These are phyloP conservation scores for Zymoseptoria tritici DNA, from an alignment of 2,329 filamentous ascomycete species.

Conservation along the genomic window DNA sequence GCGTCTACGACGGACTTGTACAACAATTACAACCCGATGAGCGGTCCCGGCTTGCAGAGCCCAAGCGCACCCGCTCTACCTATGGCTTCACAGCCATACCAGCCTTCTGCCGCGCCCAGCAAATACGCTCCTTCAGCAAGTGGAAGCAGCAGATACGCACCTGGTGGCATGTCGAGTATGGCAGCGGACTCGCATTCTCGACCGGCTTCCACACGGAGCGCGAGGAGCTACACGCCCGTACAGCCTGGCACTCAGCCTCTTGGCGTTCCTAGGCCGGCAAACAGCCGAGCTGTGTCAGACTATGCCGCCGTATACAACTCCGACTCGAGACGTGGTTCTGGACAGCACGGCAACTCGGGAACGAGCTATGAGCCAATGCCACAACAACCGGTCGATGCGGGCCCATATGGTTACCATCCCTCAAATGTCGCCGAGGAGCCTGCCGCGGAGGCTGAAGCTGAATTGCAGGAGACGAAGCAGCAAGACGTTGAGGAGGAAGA, in stretches of 20 bases:
- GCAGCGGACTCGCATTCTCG: constrained; percentile 6
- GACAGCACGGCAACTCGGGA: constrained; percentile 16
- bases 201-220: constrained; percentile 16
- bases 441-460: background rate
- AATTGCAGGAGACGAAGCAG: constrained; percentile 1
- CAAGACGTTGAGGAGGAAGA: constrained; percentile 4
- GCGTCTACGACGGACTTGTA: constrained; percentile 56
- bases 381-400: constrained; percentile 4
- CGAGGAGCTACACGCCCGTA: constrained; percentile 22
- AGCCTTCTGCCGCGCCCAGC: constrained; percentile 17
- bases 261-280: constrained; percentile 22
- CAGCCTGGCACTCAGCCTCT: constrained; percentile 11
- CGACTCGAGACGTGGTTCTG: constrained; percentile 25
- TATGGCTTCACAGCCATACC: constrained; percentile 8
- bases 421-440: background rate
- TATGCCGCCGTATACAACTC: constrained; percentile 22
- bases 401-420: background rate
- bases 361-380: constrained; percentile 26
- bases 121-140: constrained; percentile 24
- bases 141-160: constrained; percentile 13
- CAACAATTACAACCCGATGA: constrained; percentile 55
- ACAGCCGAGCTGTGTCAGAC: constrained; percentile 22
- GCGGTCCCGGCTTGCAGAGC: constrained; percentile 25
- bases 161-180: constrained; percentile 5
- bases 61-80: constrained; percentile 5